Conservation (phyloP, 495 filamentous ascomycete species). For the Cercophora samala region DNA sequence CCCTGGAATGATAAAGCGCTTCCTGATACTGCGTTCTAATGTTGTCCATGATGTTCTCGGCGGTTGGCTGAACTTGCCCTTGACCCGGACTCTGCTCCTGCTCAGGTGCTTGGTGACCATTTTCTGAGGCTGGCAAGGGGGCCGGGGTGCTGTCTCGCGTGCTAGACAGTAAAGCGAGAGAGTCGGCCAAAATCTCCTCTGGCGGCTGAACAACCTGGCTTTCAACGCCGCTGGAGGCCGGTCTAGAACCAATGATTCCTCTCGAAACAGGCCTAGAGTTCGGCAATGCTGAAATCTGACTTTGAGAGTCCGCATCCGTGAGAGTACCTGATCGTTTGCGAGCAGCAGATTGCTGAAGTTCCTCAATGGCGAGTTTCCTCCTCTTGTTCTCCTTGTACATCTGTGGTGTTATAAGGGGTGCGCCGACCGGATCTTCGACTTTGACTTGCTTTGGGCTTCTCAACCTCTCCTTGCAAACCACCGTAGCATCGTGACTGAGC, state of each 20-base stretch:
- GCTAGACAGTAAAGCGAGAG: neutral
- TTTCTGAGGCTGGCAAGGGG: neutral
- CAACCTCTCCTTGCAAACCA: slow-evolving; percentile 33
- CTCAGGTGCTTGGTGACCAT: neutral
- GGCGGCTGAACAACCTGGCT: slow-evolving; percentile 8
- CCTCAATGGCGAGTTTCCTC: slow-evolving; percentile 51
- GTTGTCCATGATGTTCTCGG: slow-evolving; percentile 63
- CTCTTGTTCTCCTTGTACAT: slow-evolving; percentile 47
- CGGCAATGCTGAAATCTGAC: slow-evolving; percentile 2
- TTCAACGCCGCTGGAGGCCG: slow-evolving; percentile 3
- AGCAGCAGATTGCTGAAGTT: slow-evolving; percentile 45
- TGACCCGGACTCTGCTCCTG: slow-evolving; percentile 22
- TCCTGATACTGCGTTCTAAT: slow-evolving; percentile 79
- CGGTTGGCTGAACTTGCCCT: slow-evolving; percentile 45
- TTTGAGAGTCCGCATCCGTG: slow-evolving; percentile 34
- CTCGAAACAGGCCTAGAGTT: slow-evolving; percentile 11
- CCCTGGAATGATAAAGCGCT: slow-evolving; percentile 85
- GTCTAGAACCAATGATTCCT: slow-evolving; percentile 1
- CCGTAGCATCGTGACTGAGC: slow-evolving; percentile 42
- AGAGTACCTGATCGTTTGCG: slow-evolving; percentile 29
- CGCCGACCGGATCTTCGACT: slow-evolving; percentile 12
- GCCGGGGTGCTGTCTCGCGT: slow-evolving; percentile 3
- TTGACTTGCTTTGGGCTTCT: slow-evolving; percentile 15
- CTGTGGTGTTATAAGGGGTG: slow-evolving; percentile 34
- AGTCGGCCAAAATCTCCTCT: neutral